Conservation (phyloP, 352 stramenopile genomes). For the Phytophthora sp. region DNA sequence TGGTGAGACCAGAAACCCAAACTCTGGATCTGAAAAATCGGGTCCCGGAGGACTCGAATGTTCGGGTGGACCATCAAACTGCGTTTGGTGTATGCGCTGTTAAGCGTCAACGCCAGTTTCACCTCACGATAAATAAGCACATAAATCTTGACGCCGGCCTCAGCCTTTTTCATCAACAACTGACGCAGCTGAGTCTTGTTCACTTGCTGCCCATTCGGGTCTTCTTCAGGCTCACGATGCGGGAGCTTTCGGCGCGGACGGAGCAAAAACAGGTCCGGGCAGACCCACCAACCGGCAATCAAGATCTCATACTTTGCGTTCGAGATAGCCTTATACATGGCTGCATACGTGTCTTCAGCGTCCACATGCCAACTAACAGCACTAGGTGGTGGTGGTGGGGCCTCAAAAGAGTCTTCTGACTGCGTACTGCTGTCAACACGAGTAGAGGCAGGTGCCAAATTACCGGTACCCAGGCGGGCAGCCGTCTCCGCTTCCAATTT, state of each 20-base stretch:
- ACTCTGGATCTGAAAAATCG: conserved; percentile 91
- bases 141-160: conserved; percentile 88
- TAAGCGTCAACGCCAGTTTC: conserved; percentile 88
- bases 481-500: conserved; percentile 38
- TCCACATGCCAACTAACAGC: conserved; percentile 88
- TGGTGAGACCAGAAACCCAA: conserved; percentile 93
- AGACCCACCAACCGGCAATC: conserved; percentile 92
- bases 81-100: conserved; percentile 87
- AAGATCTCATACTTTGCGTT: conserved; percentile 90
- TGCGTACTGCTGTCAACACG: conserved; percentile 66
- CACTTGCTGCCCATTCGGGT: conserved; percentile 36
- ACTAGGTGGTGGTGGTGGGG: conserved; percentile 46
- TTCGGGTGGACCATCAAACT: conserved; percentile 82
- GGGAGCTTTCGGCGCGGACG: conserved; percentile 66
- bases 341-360: conserved; percentile 84
- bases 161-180: conserved; percentile 79
- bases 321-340: conserved; percentile 88
- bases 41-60: conserved; percentile 91
- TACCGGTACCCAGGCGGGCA: conserved; percentile 28
- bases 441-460: conserved; percentile 25
- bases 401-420: conserved; percentile 60
- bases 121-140: conserved; percentile 93
- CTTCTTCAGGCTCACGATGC: conserved; percentile 28
- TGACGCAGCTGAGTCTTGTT: conserved; percentile 82
- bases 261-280: conserved; percentile 83